Conservation (phyloP, 1,284 basidiomycete species). For the Prillingera fragicola region DNA sequence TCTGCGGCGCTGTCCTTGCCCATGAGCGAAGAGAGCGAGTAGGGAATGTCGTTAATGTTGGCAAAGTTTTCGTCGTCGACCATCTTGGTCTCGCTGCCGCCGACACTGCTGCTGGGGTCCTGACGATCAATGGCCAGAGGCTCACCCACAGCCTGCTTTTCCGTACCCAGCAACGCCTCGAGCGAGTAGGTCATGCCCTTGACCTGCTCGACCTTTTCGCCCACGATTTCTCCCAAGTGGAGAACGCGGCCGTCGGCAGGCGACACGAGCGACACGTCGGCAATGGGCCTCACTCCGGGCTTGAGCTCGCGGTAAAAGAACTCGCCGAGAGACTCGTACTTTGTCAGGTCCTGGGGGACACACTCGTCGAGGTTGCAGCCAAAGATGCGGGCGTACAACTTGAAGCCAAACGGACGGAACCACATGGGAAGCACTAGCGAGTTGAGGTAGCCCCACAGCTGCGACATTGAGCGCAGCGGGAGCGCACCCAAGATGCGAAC, state of each 20-base stretch:
- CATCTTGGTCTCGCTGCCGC: slow-evolving; percentile 24
- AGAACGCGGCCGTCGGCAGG: slow-evolving; percentile 90
- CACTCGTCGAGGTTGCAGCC: slow-evolving; percentile 93
- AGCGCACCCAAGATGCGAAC: slow-evolving; percentile 93
- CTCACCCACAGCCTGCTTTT: slow-evolving; percentile 23
- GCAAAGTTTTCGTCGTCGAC: slow-evolving; percentile 77
- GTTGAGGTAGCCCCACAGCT: slow-evolving; percentile 94
- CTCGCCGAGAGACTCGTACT: slow-evolving; percentile 79
- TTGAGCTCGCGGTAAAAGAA: slow-evolving; percentile 92
- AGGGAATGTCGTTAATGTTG: slow-evolving; percentile 93
- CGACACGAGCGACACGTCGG: slow-evolving; percentile 71
- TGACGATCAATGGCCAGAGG: slow-evolving; percentile 18
- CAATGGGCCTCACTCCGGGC: slow-evolving; percentile 73
- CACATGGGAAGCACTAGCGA: slow-evolving; percentile 86
- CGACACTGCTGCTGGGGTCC: slow-evolving; percentile 44
- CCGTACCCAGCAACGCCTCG: slow-evolving; percentile 77
- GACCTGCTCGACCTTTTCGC: slow-evolving; percentile 83
- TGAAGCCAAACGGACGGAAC: slow-evolving; percentile 84
- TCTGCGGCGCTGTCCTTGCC: slow-evolving; percentile 43
- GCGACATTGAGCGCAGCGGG: slow-evolving; percentile 86
- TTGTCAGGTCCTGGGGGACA: slow-evolving; percentile 66
- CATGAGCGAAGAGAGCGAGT: slow-evolving; percentile 80
- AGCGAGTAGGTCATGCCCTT: slow-evolving; percentile 97
- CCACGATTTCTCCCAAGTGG: slow-evolving; percentile 84
- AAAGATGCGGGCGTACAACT: slow-evolving; percentile 77